These are phyloP conservation scores for Striga hermonthica DNA, from an alignment of 305 asterid genomes.

Conservation along the genomic window DNA sequence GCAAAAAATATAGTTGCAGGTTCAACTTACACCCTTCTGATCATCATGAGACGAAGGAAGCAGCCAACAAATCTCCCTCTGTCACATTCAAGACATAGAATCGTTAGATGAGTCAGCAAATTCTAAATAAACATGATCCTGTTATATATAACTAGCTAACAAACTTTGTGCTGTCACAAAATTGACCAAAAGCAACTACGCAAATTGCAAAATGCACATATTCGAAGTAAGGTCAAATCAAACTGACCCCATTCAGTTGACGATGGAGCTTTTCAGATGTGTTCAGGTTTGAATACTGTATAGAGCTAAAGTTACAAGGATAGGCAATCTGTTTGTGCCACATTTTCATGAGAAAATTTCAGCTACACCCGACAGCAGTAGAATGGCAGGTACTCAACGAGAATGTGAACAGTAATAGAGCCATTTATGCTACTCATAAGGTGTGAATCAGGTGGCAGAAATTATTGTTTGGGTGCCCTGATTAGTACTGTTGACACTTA, in stretches of 20 bases:
- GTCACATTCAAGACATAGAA: conserved; percentile 30
- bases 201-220: conserved; percentile 16
- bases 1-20: conserved; percentile 10
- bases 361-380: conserved; percentile 2
- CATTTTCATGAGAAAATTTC: conserved; percentile 10
- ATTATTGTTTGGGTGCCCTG: conserved; percentile 21
- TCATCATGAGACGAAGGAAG: conserved; percentile 74
- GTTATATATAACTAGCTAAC: neutral
- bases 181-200: neutral
- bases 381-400: neutral
- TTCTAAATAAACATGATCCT: conserved; percentile 14
- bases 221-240: conserved; percentile 16
- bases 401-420: neutral
- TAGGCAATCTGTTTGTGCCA: conserved; percentile 1
- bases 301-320: conserved; percentile 3
- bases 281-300: conserved; percentile 1
- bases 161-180: neutral
- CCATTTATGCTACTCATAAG: neutral
- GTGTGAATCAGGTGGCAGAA: neutral
- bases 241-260: neutral
- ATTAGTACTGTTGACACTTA: conserved; percentile 15
- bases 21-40: conserved; percentile 83
- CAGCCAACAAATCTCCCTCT: conserved; percentile 94
- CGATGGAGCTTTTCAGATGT: conserved; percentile 3
- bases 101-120: conserved; percentile 31